A percentile compares a stretch with the other conserved stretches of the same genome.
phyloP scores from a whole-genome alignment of 257 asterid species.

The Buddleja alternifolia region DNA sequence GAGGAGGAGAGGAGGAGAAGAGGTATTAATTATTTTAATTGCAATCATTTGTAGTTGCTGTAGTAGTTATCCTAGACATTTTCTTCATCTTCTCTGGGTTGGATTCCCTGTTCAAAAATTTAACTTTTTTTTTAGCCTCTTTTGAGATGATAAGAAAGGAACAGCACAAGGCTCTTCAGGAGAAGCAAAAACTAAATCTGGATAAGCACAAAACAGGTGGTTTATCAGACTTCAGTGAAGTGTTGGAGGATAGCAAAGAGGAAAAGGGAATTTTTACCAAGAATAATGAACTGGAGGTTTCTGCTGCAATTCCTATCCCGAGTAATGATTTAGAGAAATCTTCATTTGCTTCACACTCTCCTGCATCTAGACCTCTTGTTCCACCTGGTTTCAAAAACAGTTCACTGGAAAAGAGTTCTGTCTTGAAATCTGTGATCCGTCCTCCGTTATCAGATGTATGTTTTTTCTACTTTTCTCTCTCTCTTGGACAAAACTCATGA shows the following conservation, averaged over 20 bases:
- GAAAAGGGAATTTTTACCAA: constrained; percentile 43
- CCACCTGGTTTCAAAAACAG: constrained; percentile 85
- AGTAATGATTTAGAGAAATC: constrained; percentile 60
- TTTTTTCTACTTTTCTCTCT: constrained; percentile 1
- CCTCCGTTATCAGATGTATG: constrained; percentile 61
- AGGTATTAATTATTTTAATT: constrained; percentile 52
- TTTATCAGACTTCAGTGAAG: constrained; percentile 42
- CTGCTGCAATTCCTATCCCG: constrained; percentile 38
- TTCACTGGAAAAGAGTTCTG: constrained; percentile 62
- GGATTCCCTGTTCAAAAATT: constrained; percentile 13
- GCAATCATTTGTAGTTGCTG: constrained; percentile 18
- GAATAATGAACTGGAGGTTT: constrained; percentile 49
- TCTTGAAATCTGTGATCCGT: constrained; percentile 48
- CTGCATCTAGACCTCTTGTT: constrained; percentile 71
- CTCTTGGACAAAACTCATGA: constrained; percentile 12
- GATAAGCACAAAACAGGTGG: constrained; percentile 55
- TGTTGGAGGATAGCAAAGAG: constrained; percentile 51
- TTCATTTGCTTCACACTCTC: constrained; percentile 58
- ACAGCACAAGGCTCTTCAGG: constrained; percentile 81
- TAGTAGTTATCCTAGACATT: constrained; percentile 4
- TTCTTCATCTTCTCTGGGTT: constrained; percentile 20
- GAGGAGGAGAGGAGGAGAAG: constrained; percentile 95
- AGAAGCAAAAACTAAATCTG: constrained; percentile 65
- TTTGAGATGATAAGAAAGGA: constrained; percentile 96
- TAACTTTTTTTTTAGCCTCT: constrained; percentile 55